A percentile compares a stretch with the other conserved stretches of the same genome.
Evolutionary conservation across 73 alveolate species (phyloP).

Genomic region (Paramecium sexaurelia): DNA sequence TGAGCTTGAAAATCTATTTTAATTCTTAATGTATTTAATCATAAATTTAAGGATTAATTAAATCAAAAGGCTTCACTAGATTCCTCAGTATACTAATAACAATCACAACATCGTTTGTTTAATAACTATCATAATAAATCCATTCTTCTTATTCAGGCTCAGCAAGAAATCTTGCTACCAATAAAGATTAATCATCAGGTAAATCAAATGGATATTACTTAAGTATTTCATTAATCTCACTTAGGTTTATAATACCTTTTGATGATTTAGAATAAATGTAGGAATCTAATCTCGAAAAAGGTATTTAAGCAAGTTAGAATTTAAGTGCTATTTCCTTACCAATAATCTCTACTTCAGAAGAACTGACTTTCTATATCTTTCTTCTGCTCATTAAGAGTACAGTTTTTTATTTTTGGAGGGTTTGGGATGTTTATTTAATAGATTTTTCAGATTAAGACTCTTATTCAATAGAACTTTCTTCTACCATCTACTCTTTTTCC

Average conservation of each 20-base stretch:
- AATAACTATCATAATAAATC: background rate
- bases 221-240: background rate
- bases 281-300: background rate
- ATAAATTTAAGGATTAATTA: background rate
- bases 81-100: background rate
- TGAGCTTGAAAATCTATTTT: background rate
- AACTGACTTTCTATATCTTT: background rate
- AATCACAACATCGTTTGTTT: background rate
- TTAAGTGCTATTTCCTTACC: background rate
- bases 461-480: background rate
- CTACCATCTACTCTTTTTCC: background rate
- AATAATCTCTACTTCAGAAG: background rate
- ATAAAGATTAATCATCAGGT: background rate
- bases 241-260: background rate
- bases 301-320: background rate
- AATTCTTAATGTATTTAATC: background rate
- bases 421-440: background rate
- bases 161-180: background rate
- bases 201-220: conserved; percentile 7
- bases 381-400: background rate
- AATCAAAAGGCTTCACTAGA: background rate
- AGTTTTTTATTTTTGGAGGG: background rate
- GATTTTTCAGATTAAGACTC: background rate
- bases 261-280: background rate
- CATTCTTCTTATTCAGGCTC: conserved; percentile 50